Percentiles rank a stretch among this genome's conserved stretches.
These are phyloP conservation scores for Saccharomycopsis oosterbeekiorum DNA, from an alignment of 805 yeast genomes.

Conservation along the genomic window DNA sequence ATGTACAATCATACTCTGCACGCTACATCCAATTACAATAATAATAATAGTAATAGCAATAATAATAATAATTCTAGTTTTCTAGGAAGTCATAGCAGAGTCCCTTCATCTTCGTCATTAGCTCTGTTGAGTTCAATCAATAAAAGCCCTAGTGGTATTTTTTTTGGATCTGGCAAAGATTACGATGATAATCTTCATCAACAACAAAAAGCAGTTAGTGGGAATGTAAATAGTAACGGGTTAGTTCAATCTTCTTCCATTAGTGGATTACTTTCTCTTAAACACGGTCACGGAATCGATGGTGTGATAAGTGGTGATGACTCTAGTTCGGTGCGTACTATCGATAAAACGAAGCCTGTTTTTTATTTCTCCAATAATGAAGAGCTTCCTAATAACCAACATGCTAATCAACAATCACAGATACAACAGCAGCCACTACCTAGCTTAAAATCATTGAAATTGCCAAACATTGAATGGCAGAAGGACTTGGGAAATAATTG, in stretches of 20 bases:
- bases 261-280: slow-evolving; percentile 15
- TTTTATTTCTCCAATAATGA: neutral
- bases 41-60: neutral
- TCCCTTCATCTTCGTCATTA: slow-evolving; percentile 2
- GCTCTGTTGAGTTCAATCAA: slow-evolving; percentile 1
- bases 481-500: neutral
- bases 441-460: slow-evolving; percentile 22
- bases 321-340: neutral
- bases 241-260: slow-evolving; percentile 3
- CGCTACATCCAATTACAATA: neutral
- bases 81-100: neutral
- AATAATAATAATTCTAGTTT: neutral
- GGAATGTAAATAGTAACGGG: neutral
- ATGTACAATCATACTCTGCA: neutral
- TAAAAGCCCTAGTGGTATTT: slow-evolving; percentile 14
- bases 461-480: slow-evolving; percentile 13
- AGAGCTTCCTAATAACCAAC: neutral
- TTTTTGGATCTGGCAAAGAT: slow-evolving; percentile 11
- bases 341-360: neutral
- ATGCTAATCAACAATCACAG: neutral
- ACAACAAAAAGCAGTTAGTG: neutral
- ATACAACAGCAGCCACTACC: slow-evolving; percentile 15
- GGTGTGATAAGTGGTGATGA: neutral
- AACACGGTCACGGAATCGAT: slow-evolving; percentile 11
- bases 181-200: neutral